A percentile compares a stretch with the other conserved stretches of the same genome.
These are phyloP conservation scores for Aspergillus flavus DNA, from an alignment of 2,329 filamentous ascomycete genomes.

Conservation along the genomic window DNA sequence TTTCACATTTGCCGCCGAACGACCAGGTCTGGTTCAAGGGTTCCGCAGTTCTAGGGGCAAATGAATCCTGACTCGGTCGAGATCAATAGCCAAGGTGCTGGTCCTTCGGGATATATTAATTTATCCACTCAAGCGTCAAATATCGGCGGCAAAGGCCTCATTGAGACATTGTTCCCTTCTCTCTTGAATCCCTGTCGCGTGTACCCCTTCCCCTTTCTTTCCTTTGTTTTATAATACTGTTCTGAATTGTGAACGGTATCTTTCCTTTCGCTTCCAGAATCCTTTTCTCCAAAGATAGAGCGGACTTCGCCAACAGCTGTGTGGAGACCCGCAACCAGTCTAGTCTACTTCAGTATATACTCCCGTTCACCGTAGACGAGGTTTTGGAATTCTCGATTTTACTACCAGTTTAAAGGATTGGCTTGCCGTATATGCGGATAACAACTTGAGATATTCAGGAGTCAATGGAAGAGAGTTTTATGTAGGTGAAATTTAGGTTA, in stretches of 20 bases:
- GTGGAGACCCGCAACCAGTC: background rate
- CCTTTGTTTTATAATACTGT: background rate
- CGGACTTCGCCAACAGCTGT: background rate
- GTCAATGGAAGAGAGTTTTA: too few species aligned
- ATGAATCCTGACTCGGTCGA: background rate
- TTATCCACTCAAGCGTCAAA: background rate
- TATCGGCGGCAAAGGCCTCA: background rate
- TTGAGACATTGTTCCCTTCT: background rate
- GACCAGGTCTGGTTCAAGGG: background rate
- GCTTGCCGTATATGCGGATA: background rate
- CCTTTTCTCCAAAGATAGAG: background rate
- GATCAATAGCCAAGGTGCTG: background rate
- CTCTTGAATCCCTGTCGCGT: background rate
- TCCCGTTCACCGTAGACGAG: background rate
- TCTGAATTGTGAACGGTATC: background rate
- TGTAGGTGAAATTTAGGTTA: too few species aligned
- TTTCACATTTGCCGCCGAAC: constrained; percentile 1
- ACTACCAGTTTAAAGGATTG: background rate
- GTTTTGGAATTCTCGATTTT: background rate
- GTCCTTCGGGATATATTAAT: background rate
- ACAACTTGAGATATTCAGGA: too few species aligned
- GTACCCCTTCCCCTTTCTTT: background rate
- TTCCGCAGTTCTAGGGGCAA: background rate
- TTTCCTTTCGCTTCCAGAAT: background rate
- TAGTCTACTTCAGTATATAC: background rate